Evolutionary conservation across 1,139 yeast genomes (phyloP).

Genomic region (Schwanniomyces etchellsii): DNA sequence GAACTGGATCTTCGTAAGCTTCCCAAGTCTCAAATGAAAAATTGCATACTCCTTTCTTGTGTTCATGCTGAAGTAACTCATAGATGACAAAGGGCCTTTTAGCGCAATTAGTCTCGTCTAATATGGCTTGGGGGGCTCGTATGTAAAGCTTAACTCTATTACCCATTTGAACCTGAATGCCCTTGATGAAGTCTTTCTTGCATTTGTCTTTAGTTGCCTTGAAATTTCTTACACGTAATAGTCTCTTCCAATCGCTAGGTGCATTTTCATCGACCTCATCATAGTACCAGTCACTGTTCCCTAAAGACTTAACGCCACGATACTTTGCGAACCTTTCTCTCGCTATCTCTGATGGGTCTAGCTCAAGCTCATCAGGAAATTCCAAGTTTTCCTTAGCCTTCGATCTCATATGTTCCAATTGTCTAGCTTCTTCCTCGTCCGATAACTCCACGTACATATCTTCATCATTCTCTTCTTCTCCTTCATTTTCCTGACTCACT

Average conservation of each 20-base stretch:
- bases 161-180: constrained; percentile 64
- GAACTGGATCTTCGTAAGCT: constrained; percentile 77
- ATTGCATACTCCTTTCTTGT: constrained; percentile 76
- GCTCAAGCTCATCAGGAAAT: constrained; percentile 93
- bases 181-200: constrained; percentile 53
- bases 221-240: constrained; percentile 70
- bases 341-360: constrained; percentile 71
- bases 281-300: constrained; percentile 80
- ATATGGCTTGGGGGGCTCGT: constrained; percentile 51
- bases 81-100: constrained; percentile 56
- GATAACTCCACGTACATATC: constrained; percentile 71
- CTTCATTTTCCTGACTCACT: constrained; percentile 27
- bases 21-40: constrained; percentile 85
- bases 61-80: constrained; percentile 80
- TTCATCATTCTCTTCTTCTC: constrained; percentile 41
- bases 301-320: constrained; percentile 81
- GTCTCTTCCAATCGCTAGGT: constrained; percentile 74
- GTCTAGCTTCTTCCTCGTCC: constrained; percentile 80
- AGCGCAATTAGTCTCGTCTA: constrained; percentile 36
- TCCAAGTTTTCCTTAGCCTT: constrained; percentile 80
- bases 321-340: constrained; percentile 69
- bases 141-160: constrained; percentile 55
- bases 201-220: constrained; percentile 72
- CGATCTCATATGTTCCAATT: constrained; percentile 61
- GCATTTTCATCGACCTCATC: constrained; percentile 74